Conservation (phyloP, 2,329 filamentous ascomycete genomes). For the Fusarium bactridioides region DNA sequence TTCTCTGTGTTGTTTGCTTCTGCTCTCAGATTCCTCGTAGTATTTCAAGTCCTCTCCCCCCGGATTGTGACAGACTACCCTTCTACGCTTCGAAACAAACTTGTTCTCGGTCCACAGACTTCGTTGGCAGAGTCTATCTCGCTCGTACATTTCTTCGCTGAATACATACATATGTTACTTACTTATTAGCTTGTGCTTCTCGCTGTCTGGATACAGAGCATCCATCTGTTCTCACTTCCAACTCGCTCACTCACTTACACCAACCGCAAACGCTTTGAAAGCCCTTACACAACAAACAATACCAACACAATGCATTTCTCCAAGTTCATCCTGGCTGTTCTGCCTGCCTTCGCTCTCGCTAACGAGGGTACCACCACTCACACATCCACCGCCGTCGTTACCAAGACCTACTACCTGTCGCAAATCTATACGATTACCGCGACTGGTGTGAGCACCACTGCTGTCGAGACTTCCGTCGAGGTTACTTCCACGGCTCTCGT, state of each 20-base stretch:
- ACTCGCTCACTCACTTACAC: slow-evolving; percentile 34
- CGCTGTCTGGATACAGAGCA: slow-evolving; percentile 42
- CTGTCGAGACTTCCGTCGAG: slow-evolving; percentile 32
- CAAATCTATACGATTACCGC: slow-evolving; percentile 53
- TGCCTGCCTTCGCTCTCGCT: slow-evolving; percentile 64
- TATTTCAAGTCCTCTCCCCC: slow-evolving; percentile 35
- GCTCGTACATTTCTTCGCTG: slow-evolving; percentile 38
- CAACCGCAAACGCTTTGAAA: slow-evolving; percentile 27
- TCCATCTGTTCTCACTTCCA: slow-evolving; percentile 26
- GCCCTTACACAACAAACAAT: slow-evolving; percentile 35
- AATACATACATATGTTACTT: slow-evolving; percentile 18
- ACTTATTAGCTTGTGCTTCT: slow-evolving; percentile 19
- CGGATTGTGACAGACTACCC: slow-evolving; percentile 18
- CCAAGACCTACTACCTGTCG: slow-evolving; percentile 61
- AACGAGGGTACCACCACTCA: slow-evolving; percentile 51
- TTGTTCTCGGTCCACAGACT: slow-evolving; percentile 48
- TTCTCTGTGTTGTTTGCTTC: slow-evolving; percentile 29
- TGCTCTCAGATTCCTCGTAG: slow-evolving; percentile 8
- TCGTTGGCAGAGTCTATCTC: slow-evolving; percentile 65
- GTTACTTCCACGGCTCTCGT: slow-evolving; percentile 18
- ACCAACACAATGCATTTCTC: slow-evolving; percentile 49
- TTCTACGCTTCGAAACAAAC: slow-evolving; percentile 35
- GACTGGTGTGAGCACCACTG: slow-evolving; percentile 44
- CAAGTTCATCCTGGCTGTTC: slow-evolving; percentile 56
- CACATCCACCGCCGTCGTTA: slow-evolving; percentile 60